Conservation (phyloP, 345 rosid species). For the Zanthoxylum bungeanum region DNA sequence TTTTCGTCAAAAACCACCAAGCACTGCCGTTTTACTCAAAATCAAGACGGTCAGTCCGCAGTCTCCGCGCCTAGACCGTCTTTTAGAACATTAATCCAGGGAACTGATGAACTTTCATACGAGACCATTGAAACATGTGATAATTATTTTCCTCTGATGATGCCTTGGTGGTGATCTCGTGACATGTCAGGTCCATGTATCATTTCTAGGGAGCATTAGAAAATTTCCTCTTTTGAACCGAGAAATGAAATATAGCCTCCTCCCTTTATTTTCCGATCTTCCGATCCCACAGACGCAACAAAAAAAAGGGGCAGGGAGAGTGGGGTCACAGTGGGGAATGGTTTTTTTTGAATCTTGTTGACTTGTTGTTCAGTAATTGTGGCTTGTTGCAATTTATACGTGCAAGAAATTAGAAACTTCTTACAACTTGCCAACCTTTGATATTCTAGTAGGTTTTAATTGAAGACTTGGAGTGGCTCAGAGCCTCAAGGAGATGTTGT, state of each 20-base stretch:
- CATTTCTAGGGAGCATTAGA: not conserved
- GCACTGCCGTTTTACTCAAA: too few species aligned
- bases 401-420: not conserved
- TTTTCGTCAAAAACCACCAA: too few species aligned
- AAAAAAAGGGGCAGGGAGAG: not conserved
- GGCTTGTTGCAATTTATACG: not conserved
- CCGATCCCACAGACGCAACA: not conserved
- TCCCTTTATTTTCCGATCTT: not conserved
- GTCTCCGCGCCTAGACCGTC: too few species aligned
- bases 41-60: too few species aligned
- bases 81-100: too few species aligned
- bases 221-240: not conserved
- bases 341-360: not conserved
- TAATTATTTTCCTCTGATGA: not conserved
- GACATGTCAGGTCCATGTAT: not conserved
- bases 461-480: too few species aligned
- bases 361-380: not conserved
- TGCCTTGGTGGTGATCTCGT: not conserved
- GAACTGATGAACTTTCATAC: not conserved
- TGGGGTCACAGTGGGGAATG: too few species aligned
- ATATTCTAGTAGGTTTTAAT: not conserved
- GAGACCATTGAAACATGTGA: not conserved
- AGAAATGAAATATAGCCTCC: not conserved
- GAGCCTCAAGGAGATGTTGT: too few species aligned
- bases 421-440: not conserved